Conservation (phyloP, 768 basidiomycete genomes). For the Lyophyllum semitale region DNA sequence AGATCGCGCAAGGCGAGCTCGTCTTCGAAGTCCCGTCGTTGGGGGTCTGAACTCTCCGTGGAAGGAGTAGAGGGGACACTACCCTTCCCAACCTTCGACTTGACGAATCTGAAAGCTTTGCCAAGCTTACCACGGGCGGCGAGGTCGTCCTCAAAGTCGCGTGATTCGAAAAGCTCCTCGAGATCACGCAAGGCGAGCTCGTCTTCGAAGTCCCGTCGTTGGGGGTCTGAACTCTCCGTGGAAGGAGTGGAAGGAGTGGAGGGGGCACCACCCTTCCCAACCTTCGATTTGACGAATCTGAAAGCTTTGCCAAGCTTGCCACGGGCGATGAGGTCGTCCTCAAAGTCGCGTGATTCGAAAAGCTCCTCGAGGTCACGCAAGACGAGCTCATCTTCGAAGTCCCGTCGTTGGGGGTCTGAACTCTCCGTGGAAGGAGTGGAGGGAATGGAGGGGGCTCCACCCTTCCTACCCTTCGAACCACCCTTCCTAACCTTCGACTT, state of each 20-base stretch:
- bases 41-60: background rate
- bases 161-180: background rate
- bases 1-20: background rate
- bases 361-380: background rate
- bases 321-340: background rate
- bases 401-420: background rate
- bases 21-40: background rate
- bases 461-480: background rate
- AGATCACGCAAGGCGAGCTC: background rate
- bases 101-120: background rate
- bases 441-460: background rate
- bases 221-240: no score
- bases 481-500: background rate
- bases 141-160: background rate
- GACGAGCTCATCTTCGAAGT: background rate
- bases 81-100: no score
- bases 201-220: background rate
- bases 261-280: background rate
- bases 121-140: background rate
- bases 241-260: no score
- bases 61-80: no score
- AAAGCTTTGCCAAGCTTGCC: background rate
- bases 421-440: no score
- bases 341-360: background rate
- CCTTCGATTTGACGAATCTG: background rate